Evolutionary conservation across 2,329 filamentous ascomycete genomes (phyloP), one percentile per base, ranked within the genome.

Genomic region (Biscogniauxia marginata): DNA sequence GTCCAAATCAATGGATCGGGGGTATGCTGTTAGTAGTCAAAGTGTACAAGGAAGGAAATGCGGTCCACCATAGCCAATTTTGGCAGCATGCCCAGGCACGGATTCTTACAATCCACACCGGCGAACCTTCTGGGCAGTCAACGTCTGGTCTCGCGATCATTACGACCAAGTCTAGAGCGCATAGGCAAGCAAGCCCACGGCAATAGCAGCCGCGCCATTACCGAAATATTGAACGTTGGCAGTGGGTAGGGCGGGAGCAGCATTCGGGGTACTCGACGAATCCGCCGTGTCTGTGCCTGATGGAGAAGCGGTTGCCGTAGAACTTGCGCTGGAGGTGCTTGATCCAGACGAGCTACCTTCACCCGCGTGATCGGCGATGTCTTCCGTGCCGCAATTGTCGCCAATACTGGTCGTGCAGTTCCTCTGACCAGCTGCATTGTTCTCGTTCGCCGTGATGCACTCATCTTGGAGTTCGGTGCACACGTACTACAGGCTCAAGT

Each of bases 171-270:
- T 19, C 44, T 77, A 83, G 66, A 84, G 68, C 61, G 83, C 68
- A 63, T 79, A 80, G 61, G 81, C 82, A 59, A 84, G 70, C 46
- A 84, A 67, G 54, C 80, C 82, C 46, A 81, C 68, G 56, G 80
- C 82, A 44, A 78, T 75, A 30, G 75, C 78, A 6, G 78, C 79
- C 45, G 74, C 76, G 49, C 78, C 78, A 56, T 78, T 78, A 64
- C 77, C 72, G 56, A 74, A 58, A 61, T 70, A 60, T 52, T 72
- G 71, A 46, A 73, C 56, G 56, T 58, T 55, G 24, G 62, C 56
- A 46, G 66, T 66, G 16, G 67, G 62, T 23, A 68, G 50, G 47
- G 58, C 34, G 25, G 62, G 65, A 47, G 67, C 61, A 18, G 60
- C 61, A 24, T 63, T 54, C 6, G 65, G 52, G 18, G 71, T 58